These are phyloP conservation scores for Artomyces pyxidatus DNA, from an alignment of 768 basidiomycete genomes.

Conservation along the genomic window DNA sequence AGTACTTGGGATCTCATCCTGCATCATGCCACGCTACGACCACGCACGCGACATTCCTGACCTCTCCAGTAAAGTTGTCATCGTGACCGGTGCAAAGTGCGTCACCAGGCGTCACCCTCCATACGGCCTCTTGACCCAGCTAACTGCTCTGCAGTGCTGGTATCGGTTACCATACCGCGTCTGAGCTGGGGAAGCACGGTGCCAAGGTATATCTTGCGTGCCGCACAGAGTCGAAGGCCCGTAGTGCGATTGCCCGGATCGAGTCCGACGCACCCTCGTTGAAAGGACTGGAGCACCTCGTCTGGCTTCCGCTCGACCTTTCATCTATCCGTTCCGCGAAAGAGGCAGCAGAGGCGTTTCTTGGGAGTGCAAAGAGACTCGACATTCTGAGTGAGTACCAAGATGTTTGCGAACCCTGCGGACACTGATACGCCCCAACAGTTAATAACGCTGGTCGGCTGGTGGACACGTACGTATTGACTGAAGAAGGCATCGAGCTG, in stretches of 20 bases:
- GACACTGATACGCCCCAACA: conserved; percentile 13
- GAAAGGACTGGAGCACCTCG: conserved; percentile 22
- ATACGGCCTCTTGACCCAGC: background rate
- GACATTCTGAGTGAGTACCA: conserved; percentile 42
- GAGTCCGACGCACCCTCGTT: conserved; percentile 10
- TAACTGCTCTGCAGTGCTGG: conserved; percentile 32
- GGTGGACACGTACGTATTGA: conserved; percentile 12
- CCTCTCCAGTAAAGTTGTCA: conserved; percentile 40
- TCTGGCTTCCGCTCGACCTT: conserved; percentile 46
- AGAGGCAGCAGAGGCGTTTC: conserved; percentile 39
- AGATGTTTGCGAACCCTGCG: background rate
- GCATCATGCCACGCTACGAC: conserved; percentile 11
- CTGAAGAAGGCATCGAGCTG: conserved; percentile 25
- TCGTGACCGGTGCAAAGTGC: conserved; percentile 56
- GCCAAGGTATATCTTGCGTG: too few relatives aligned
- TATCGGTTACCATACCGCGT: conserved; percentile 43
- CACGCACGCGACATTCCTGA: conserved; percentile 35
- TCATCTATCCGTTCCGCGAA: conserved; percentile 39
- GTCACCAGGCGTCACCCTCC: conserved; percentile 17
- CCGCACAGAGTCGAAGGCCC: too few relatives aligned
- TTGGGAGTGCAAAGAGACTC: conserved; percentile 40
- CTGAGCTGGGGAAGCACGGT: conserved; percentile 47
- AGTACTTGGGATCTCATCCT: too few relatives aligned
- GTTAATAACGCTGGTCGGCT: conserved; percentile 45
- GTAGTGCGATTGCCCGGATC: too few relatives aligned